Evolutionary conservation across 495 filamentous ascomycete species (phyloP).

Genomic region (Penicillium cataractarum): DNA sequence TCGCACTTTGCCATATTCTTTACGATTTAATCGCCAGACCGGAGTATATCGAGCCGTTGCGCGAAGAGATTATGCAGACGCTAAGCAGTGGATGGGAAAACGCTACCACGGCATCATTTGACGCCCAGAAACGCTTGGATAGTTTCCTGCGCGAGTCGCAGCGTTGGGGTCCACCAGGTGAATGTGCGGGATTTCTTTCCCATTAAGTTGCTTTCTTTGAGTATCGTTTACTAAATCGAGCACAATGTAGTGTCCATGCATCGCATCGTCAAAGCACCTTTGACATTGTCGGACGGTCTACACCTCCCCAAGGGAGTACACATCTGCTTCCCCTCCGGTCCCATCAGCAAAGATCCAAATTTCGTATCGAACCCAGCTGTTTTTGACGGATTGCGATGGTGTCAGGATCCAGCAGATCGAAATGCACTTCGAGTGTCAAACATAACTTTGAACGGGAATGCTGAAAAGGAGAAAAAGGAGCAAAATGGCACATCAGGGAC

Average conservation of each 20-base stretch:
- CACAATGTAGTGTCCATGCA: slow-evolving; percentile 32
- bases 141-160: slow-evolving; percentile 45
- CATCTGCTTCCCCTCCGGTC: slow-evolving; percentile 40
- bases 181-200: slow-evolving; percentile 26
- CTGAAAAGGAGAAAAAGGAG: not conserved
- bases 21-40: slow-evolving; percentile 38
- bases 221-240: no score
- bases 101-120: slow-evolving; percentile 25
- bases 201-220: no score
- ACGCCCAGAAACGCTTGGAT: slow-evolving; percentile 30
- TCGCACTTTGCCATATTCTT: slow-evolving; percentile 37
- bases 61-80: slow-evolving; percentile 33
- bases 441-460: not conserved
- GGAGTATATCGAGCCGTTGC: slow-evolving; percentile 34
- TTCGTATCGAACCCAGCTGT: slow-evolving; percentile 23
- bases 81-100: slow-evolving; percentile 31
- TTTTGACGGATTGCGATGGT: slow-evolving; percentile 46
- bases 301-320: slow-evolving; percentile 33
- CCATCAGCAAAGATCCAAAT: slow-evolving; percentile 34
- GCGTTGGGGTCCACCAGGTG: slow-evolving; percentile 37
- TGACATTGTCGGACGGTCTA: slow-evolving; percentile 36
- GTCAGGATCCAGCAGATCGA: slow-evolving; percentile 25
- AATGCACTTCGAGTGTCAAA: slow-evolving; percentile 3
- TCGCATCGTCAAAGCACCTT: slow-evolving; percentile 29
- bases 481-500: not conserved